These are phyloP conservation scores for Teunomyces pallodes DNA, from an alignment of 805 yeast genomes.

Conservation along the genomic window DNA sequence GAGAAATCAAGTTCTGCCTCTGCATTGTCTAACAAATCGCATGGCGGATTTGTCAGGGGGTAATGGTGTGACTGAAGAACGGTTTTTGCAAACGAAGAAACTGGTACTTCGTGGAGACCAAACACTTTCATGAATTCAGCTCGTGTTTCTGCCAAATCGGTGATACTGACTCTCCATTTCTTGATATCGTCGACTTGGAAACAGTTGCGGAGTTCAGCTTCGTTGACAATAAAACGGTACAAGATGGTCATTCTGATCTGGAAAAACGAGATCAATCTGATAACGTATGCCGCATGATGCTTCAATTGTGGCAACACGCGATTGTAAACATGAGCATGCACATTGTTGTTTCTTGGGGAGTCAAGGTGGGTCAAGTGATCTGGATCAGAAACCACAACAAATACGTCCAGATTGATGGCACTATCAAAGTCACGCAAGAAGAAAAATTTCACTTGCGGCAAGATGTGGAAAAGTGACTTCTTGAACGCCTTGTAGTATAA, in stretches of 20 bases:
- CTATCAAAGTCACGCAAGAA: slow-evolving; percentile 39
- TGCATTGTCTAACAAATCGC: not conserved
- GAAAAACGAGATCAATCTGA: slow-evolving; percentile 30
- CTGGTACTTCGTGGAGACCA: slow-evolving; percentile 25
- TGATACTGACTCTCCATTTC: slow-evolving; percentile 27
- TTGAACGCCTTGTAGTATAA: slow-evolving; percentile 32
- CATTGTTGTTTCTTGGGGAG: slow-evolving; percentile 1
- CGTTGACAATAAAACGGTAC: slow-evolving; percentile 28
- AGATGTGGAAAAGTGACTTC: slow-evolving; percentile 31
- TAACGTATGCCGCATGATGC: slow-evolving; percentile 25
- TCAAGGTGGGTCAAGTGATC: slow-evolving; percentile 7
- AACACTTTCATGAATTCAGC: slow-evolving; percentile 18
- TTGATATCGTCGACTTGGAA: slow-evolving; percentile 17
- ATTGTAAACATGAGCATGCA: slow-evolving; percentile 15
- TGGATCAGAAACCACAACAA: slow-evolving; percentile 19
- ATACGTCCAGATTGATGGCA: slow-evolving; percentile 40
- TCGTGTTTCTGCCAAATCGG: slow-evolving; percentile 22
- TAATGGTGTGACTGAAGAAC: slow-evolving; percentile 8
- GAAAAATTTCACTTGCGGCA: slow-evolving; percentile 41
- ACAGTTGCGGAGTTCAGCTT: slow-evolving; percentile 11
- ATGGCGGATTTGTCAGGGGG: slow-evolving; percentile 3
- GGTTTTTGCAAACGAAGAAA: slow-evolving; percentile 10
- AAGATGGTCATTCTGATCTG: slow-evolving; percentile 25
- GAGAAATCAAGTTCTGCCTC: not conserved
- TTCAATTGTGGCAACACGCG: slow-evolving; percentile 15